Conservation (phyloP, 352 stramenopile genomes). For the Phytophthora vignae region DNA sequence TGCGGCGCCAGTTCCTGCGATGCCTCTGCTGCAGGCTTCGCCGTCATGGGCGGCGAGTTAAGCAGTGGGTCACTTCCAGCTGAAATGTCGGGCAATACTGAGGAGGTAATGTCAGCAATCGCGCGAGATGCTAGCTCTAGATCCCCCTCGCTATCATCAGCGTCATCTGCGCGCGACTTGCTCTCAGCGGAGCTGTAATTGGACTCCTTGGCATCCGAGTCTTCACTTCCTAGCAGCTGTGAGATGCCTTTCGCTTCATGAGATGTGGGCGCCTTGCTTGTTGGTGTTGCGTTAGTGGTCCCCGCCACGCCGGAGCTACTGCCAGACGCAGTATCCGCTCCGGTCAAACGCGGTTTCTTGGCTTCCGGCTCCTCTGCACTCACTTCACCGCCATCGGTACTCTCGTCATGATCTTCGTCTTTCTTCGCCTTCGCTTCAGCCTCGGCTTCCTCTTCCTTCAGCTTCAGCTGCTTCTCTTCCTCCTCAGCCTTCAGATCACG, state of each 20-base stretch:
- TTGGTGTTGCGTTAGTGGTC: background rate
- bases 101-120: slow-evolving; percentile 51
- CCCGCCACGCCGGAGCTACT: slow-evolving; percentile 9
- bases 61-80: slow-evolving; percentile 28
- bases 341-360: slow-evolving; percentile 48
- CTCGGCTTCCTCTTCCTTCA: slow-evolving; percentile 40
- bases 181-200: slow-evolving; percentile 31
- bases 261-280: slow-evolving; percentile 13
- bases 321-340: slow-evolving; percentile 7
- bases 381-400: slow-evolving; percentile 10
- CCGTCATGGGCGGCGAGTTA: slow-evolving; percentile 22
- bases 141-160: slow-evolving; percentile 46
- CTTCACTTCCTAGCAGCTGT: slow-evolving; percentile 43
- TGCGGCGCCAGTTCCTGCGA: slow-evolving; percentile 10
- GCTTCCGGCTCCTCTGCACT: slow-evolving; percentile 40
- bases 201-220: slow-evolving; percentile 35
- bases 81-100: slow-evolving; percentile 38
- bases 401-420: slow-evolving; percentile 25
- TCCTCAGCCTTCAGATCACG: slow-evolving; percentile 56
- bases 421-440: slow-evolving; percentile 29
- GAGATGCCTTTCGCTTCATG: slow-evolving; percentile 47
- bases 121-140: slow-evolving; percentile 43
- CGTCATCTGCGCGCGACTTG: slow-evolving; percentile 31
- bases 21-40: slow-evolving; percentile 10
- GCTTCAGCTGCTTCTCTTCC: slow-evolving; percentile 47